Percentiles rank a stretch among this genome's conserved stretches.
Conservation (phyloP, 2,329 filamentous ascomycete species). For the Trichoderma sp. region DNA sequence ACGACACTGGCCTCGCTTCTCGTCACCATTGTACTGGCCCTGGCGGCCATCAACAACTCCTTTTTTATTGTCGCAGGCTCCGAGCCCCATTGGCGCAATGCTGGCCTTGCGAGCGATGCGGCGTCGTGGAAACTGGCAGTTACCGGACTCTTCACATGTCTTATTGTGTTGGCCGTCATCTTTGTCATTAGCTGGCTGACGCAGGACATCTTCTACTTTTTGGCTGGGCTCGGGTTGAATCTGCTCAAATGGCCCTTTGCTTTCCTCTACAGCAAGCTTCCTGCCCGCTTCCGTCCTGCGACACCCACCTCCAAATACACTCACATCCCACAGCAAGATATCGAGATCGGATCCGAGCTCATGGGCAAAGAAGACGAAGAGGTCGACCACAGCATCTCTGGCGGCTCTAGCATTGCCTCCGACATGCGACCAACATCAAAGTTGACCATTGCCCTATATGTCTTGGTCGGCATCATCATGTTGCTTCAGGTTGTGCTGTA, state of each 20-base stretch:
- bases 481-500: constrained; percentile 30
- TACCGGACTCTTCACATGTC: constrained; percentile 34
- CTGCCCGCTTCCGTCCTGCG: background rate
- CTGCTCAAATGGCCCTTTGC: constrained; percentile 32
- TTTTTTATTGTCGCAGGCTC: constrained; percentile 35
- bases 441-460: constrained; percentile 22
- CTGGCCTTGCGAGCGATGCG: constrained; percentile 36
- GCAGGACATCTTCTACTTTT: constrained; percentile 31
- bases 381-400: background rate
- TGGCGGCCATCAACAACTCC: constrained; percentile 31
- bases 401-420: constrained; percentile 11
- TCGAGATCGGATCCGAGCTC: constrained; percentile 27
- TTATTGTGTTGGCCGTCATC: constrained; percentile 28
- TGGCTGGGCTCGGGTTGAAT: constrained; percentile 30
- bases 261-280: constrained; percentile 25
- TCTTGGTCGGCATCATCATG: constrained; percentile 25
- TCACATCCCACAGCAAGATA: constrained; percentile 34
- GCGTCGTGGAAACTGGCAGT: constrained; percentile 36
- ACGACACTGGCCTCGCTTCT: constrained; percentile 30
- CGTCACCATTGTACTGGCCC: constrained; percentile 28
- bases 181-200: constrained; percentile 32
- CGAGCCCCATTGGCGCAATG: constrained; percentile 40
- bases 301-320: constrained; percentile 25
- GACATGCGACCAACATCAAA: constrained; percentile 14
- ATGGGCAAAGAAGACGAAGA: constrained; percentile 27